Conservation (phyloP, 306 rosid species). For the Arachis hypogaea region DNA sequence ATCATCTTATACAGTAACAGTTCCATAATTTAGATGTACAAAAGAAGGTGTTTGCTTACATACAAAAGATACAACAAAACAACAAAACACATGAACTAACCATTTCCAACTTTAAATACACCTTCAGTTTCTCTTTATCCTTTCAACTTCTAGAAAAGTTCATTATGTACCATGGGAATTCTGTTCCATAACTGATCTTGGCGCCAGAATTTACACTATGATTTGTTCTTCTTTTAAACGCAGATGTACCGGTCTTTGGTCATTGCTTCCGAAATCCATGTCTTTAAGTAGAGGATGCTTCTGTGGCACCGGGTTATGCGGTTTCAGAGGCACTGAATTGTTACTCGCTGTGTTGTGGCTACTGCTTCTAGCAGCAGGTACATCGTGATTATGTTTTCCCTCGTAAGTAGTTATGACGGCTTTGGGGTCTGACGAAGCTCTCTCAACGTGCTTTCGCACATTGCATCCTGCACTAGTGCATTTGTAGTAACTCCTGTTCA, state of each 20-base stretch:
- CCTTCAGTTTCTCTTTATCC: constrained; percentile 38
- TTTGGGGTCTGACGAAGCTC: constrained; percentile 88
- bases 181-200: constrained; percentile 21
- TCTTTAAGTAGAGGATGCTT: constrained; percentile 65
- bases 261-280: constrained; percentile 60
- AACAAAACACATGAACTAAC: constrained; percentile 44
- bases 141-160: constrained; percentile 45
- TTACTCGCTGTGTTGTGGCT: constrained; percentile 73
- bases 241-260: constrained; percentile 67
- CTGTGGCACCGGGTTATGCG: constrained; percentile 47
- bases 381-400: constrained; percentile 90
- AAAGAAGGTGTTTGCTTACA: constrained; percentile 39
- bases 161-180: constrained; percentile 51
- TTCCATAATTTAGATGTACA: constrained; percentile 57
- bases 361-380: constrained; percentile 91
- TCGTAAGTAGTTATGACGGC: constrained; percentile 92
- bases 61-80: constrained; percentile 46
- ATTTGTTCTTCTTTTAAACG: constrained; percentile 80
- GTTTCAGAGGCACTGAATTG: constrained; percentile 56
- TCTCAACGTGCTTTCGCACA: constrained; percentile 95
- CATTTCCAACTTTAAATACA: constrained; percentile 42
- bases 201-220: constrained; percentile 43
- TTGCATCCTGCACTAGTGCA: constrained; percentile 89
- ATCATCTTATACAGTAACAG: constrained; percentile 48
- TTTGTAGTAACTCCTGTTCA: constrained; percentile 93